Base-by-base conservation (phyloP, 78 protist species). In the Dictyostelium intermedium region DNA sequence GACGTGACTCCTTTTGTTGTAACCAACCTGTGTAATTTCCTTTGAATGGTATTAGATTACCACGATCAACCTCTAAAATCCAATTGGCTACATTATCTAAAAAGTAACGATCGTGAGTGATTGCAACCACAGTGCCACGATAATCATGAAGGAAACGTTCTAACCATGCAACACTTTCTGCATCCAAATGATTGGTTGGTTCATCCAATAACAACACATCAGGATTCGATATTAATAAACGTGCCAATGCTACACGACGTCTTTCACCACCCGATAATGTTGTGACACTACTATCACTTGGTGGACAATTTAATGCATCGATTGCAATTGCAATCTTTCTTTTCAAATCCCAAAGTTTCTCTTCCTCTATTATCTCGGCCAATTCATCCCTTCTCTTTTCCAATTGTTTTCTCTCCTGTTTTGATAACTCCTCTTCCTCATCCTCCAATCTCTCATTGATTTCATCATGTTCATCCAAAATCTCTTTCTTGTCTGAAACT, bases 21-120 rank as follows among this genome's bases (percentile, higher is more conserved):
- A 96, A 82, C 97, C 97, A 96, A 14, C 35, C 86, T 0, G 92
- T 50, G 73, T 96, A 96, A 84, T 93, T 96, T 0, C 96, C 93
- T 37, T 95, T 91, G 35, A 82, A 89, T 30, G 96, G 96, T 13
- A 85, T 73, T n/a, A 87, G 45, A 3, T 0, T 5, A 9, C 97
- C 97, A 18, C 96, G 73, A 43, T 96, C 96, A n/a, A 96, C 82
- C 53, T 96, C 97, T 63, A 96, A 45, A 60, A 96, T 96, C 96
- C 96, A 96, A 43, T 69, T 63, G 14, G 96, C 97, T 0, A 96
- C 96, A 70, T 81, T 81, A n/a, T 96, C 97, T 78, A 93, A 78
- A 81, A 96, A 96, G 53, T 96, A 96, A 34, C 97, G 94, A 78
- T 96, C 97, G 85, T 96, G 97, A 83, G 97, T 96, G n/a, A 96